Percentiles rank a stretch among this genome's conserved stretches.
These are phyloP conservation scores for Hypsizygus marmoreus DNA, from an alignment of 768 basidiomycete genomes.

Conservation along the genomic window DNA sequence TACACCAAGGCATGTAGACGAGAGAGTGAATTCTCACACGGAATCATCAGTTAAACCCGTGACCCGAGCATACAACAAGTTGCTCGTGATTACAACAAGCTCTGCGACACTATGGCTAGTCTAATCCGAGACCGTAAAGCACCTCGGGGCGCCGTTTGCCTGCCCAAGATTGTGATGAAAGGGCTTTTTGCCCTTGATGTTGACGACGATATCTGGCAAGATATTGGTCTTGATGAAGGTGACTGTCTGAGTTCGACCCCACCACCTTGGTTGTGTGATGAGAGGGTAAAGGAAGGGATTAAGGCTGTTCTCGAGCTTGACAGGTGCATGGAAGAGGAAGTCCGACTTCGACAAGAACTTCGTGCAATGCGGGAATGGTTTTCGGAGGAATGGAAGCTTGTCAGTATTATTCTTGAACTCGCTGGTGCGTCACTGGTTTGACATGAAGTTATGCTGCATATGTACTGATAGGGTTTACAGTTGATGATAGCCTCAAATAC, in stretches of 20 bases:
- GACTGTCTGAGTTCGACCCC: constrained; percentile 11
- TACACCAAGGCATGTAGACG: constrained; percentile 17
- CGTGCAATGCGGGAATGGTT: too few relatives aligned
- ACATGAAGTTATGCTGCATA: too few relatives aligned
- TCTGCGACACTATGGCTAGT: constrained; percentile 21
- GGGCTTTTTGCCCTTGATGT: constrained; percentile 34
- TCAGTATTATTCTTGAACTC: too few relatives aligned
- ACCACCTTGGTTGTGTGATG: constrained; percentile 34
- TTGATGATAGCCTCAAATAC: too few relatives aligned
- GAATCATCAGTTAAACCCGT: constrained; percentile 21
- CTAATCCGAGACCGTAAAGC: constrained; percentile 21
- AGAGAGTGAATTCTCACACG: constrained; percentile 29
- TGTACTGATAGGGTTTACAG: too few relatives aligned
- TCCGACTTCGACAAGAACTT: too few relatives aligned
- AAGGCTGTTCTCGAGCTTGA: too few relatives aligned
- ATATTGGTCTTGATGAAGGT: constrained; percentile 29
- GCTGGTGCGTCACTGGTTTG: too few relatives aligned
- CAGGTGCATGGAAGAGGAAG: too few relatives aligned
- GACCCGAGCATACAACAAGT: constrained; percentile 28
- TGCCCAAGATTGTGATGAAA: constrained; percentile 20
- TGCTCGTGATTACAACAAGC: constrained; percentile 27
- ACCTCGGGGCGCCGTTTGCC: constrained; percentile 22
- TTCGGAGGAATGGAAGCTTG: too few relatives aligned
- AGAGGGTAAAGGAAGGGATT: too few relatives aligned
- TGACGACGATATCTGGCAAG: constrained; percentile 38